These are phyloP conservation scores for Trichoderma orchidacearum DNA, from an alignment of 495 filamentous ascomycete species.

Conservation along the genomic window DNA sequence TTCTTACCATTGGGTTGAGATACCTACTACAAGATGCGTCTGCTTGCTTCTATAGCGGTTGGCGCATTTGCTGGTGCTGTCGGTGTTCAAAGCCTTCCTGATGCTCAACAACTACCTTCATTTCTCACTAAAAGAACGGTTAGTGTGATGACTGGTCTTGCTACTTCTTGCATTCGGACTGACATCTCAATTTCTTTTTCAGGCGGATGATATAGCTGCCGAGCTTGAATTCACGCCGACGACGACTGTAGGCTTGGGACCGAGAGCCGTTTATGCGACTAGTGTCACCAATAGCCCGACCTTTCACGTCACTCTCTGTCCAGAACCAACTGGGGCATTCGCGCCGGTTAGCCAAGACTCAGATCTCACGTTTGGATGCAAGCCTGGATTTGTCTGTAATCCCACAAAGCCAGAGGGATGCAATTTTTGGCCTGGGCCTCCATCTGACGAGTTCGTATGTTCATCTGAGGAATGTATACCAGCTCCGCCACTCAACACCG, in stretches of 20 bases:
- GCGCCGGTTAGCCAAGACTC: conserved; percentile 6
- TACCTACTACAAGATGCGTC: not conserved
- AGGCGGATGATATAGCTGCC: too few relatives aligned
- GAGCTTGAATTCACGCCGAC: conserved; percentile 5
- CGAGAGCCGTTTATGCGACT: conserved; percentile 2
- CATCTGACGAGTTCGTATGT: conserved; percentile 39
- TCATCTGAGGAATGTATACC: conserved; percentile 38
- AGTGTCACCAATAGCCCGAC: conserved; percentile 11
- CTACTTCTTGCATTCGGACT: not conserved
- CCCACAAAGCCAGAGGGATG: conserved; percentile 33
- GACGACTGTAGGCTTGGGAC: not conserved
- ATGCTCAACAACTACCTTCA: too few relatives aligned
- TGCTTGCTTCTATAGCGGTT: not conserved
- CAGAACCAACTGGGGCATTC: conserved; percentile 11
- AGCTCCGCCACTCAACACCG: conserved; percentile 21
- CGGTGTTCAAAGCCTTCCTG: not conserved
- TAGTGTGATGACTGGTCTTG: not conserved
- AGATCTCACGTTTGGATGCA: conserved; percentile 44
- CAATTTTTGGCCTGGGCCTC: conserved; percentile 39
- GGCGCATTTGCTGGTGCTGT: not conserved
- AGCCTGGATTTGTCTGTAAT: conserved; percentile 47
- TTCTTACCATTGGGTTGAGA: not conserved
- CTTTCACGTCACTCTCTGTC: conserved; percentile 16
- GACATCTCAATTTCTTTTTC: not conserved
- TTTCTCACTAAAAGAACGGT: not conserved